Evolutionary conservation across 108 stramenopile genomes (phyloP).

Genomic region (Fistulifera pelliculosa): DNA sequence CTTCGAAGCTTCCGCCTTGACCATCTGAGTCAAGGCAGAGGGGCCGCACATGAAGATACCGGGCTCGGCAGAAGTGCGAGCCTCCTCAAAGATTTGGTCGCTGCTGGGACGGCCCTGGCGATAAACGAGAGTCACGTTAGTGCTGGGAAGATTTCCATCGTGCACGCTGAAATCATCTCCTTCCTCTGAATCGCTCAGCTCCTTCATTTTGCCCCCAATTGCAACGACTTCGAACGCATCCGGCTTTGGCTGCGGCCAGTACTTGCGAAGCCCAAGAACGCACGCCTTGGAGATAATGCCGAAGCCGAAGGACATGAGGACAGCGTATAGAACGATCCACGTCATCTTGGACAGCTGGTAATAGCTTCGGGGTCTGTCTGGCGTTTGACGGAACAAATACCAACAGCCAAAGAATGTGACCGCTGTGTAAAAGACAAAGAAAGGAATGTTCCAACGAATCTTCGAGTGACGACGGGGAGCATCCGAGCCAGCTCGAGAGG

Average conservation of each 20-base stretch:
- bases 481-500: slow-evolving; percentile 11
- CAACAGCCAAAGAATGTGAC: slow-evolving; percentile 1
- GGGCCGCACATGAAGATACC: slow-evolving; percentile 36
- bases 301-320: slow-evolving; percentile 2
- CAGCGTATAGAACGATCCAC: background rate
- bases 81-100: slow-evolving; percentile 1
- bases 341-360: background rate
- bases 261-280: background rate
- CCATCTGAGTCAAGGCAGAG: slow-evolving; percentile 14
- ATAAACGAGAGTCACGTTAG: background rate
- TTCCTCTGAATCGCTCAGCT: no score
- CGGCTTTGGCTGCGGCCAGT: slow-evolving; percentile 4
- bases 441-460: slow-evolving; percentile 4
- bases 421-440: background rate
- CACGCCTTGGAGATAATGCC: background rate
- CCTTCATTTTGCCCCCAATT: background rate
- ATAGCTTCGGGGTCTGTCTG: background rate
- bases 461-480: slow-evolving; percentile 4
- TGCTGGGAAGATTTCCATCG: background rate
- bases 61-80: slow-evolving; percentile 5
- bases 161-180: background rate
- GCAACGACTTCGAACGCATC: slow-evolving; percentile 6
- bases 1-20: slow-evolving; percentile 14
- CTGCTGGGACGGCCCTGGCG: slow-evolving; percentile 7
- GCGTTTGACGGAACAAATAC: background rate